phyloP scores from a whole-genome alignment of 495 filamentous ascomycete genomes.

The Hypoxylon trugodes region DNA sequence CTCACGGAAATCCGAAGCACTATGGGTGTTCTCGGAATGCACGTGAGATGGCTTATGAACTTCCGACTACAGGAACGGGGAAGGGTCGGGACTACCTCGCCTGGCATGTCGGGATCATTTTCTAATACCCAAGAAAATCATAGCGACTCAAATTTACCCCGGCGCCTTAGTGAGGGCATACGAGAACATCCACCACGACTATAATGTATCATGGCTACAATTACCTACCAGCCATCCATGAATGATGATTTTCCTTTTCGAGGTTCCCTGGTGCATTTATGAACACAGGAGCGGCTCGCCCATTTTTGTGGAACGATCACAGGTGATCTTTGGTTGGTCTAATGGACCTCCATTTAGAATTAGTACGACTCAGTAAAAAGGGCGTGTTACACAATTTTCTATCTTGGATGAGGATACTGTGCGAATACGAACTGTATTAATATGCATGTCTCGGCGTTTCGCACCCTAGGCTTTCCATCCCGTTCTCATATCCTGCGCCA shows the following conservation, averaged over 20 bases:
- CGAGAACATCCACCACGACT: conserved; percentile 43
- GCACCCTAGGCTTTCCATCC: no score
- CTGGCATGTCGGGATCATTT: conserved; percentile 15
- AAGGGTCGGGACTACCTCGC: conserved; percentile 28
- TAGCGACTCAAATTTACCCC: conserved; percentile 22
- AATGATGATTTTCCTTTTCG: not conserved
- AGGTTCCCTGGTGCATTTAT: not conserved
- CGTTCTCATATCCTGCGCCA: no score
- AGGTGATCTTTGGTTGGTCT: no score
- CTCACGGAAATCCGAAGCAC: conserved; percentile 61
- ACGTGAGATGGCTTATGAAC: conserved; percentile 64
- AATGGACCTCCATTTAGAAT: no score
- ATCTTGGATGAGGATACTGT: no score
- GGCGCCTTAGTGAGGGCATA: conserved; percentile 33
- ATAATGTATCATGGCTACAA: conserved; percentile 3
- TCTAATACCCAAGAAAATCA: conserved; percentile 24
- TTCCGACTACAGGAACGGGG: conserved; percentile 52
- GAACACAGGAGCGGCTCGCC: not conserved
- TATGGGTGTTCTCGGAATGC: conserved; percentile 61
- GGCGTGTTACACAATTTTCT: no score
- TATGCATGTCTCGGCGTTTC: no score
- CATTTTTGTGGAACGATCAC: not conserved
- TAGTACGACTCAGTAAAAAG: no score
- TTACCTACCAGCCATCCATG: not conserved
- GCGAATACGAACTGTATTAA: no score